These are phyloP conservation scores for Geranium rotundifolium DNA, from an alignment of 345 rosid genomes.

Conservation along the genomic window DNA sequence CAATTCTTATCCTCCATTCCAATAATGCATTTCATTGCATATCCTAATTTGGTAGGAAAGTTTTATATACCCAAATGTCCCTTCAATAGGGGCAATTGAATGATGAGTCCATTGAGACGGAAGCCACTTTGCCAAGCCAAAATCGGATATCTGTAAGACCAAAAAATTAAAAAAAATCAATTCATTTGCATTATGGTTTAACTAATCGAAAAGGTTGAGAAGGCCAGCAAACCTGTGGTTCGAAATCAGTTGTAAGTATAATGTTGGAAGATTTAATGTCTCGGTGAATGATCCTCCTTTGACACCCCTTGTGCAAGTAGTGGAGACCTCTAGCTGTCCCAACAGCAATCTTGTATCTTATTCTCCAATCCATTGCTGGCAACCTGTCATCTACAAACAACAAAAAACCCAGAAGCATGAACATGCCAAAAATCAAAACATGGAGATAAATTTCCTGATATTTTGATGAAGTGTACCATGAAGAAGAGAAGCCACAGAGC, in stretches of 20 bases:
- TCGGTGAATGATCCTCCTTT: conserved; percentile 86
- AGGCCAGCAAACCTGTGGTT: conserved; percentile 58
- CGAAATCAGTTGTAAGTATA: conserved; percentile 63
- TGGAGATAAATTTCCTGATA: background rate
- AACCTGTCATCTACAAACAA: conserved; percentile 33
- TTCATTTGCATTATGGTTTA: background rate
- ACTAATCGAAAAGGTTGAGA: no score
- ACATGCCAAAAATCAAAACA: background rate
- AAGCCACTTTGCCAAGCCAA: conserved; percentile 96
- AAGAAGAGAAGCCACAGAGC: conserved; percentile 85
- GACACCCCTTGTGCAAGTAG: conserved; percentile 83
- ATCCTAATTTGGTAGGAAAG: background rate
- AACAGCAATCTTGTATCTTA: conserved; percentile 61
- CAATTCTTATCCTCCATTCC: background rate
- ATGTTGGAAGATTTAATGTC: conserved; percentile 90
- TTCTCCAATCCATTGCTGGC: conserved; percentile 57
- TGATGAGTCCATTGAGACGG: conserved; percentile 98
- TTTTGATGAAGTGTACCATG: conserved; percentile 40
- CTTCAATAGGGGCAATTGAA: conserved; percentile 96
- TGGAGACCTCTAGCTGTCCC: conserved; percentile 84
- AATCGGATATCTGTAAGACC: conserved; percentile 69
- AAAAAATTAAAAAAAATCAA: background rate
- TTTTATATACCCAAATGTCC: conserved; percentile 67
- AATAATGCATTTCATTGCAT: background rate
- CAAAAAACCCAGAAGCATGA: conserved; percentile 1